Evolutionary conservation across 176 grass and related monocot genomes (phyloP), one percentile per base, ranked within the genome.

Genomic region (Coix lacrymajobi): DNA sequence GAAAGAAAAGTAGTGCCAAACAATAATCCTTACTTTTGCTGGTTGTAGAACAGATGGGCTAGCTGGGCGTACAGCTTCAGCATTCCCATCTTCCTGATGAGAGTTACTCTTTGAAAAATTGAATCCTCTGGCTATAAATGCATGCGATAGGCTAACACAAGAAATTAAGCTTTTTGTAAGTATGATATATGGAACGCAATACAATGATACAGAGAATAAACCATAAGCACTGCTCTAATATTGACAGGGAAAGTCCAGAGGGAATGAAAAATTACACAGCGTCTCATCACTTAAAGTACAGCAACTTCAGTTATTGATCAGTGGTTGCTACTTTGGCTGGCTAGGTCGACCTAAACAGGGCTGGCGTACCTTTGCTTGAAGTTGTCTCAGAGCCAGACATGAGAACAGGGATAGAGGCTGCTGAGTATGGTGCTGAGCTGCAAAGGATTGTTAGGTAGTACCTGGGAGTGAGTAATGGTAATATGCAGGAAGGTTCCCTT

Each of bases 401-500:
- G 94, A 93, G 94, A 71, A 91, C 79, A 73, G 89, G 94, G 77
- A 80, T 97, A 46, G 94, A 97, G 70, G 94, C 91, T 44, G 88
- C 94, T 65, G 89, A 97, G 62, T 97, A 93, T 90, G 92, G 91
- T 49, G 83, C 96, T 69, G 96, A 98, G 48, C 33, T 98, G 68
- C 92, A 93, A 68, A 87, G 96, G 73, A 60, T 98, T 26, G 92
- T 98, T 79, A 91, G 92, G 73, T 95, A 95, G 73, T 95, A 95
- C 76, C 66, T 98, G 37, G 92, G 92, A 54, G 87, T 98, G 80
- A 91, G 96, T 86, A 98, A 98, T 34, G 96, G 96, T 38, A 98
- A 98, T 71, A 98, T 95, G 96, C 91, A 98, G 76, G 96, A 98
- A 84, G 96, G 96, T 57, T 98, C 96, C 24, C 92, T 98, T 83